A percentile compares a stretch with the other conserved stretches of the same genome.
Conservation (phyloP, 768 basidiomycete species). For the Podaxis carcinomalis region DNA sequence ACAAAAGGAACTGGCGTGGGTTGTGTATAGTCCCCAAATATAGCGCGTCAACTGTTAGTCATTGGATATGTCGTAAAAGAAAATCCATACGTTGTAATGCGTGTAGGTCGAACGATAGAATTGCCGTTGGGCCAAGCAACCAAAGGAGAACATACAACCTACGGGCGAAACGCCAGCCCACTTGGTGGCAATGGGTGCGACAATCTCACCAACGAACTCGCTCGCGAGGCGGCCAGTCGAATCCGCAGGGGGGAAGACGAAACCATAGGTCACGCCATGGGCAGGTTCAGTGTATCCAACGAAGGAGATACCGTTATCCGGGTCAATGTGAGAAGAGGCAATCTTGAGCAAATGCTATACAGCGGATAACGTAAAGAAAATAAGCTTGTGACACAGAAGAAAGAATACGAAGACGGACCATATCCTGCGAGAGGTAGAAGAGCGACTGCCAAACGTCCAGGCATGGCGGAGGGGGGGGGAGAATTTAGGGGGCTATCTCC, state of each 20-base stretch:
- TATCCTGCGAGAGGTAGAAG: not conserved
- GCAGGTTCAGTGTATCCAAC: constrained; percentile 38
- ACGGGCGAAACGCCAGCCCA: constrained; percentile 55
- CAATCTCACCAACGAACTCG: constrained; percentile 65
- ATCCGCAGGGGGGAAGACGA: constrained; percentile 48
- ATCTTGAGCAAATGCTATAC: constrained; percentile 26
- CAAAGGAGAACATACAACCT: constrained; percentile 56
- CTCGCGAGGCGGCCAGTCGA: constrained; percentile 32
- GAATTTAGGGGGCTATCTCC: not conserved
- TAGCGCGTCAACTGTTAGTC: not conserved
- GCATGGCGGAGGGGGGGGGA: not conserved
- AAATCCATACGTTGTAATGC: constrained; percentile 46
- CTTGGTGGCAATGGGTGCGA: constrained; percentile 47
- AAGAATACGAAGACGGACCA: not conserved
- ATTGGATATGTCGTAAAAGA: not conserved
- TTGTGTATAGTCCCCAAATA: constrained; percentile 41
- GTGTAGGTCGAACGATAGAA: constrained; percentile 46
- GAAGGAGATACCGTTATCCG: constrained; percentile 50
- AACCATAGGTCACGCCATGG: constrained; percentile 41
- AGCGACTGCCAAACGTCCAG: not conserved
- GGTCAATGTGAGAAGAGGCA: constrained; percentile 38
- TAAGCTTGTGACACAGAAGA: not conserved
- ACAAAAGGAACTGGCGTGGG: constrained; percentile 34
- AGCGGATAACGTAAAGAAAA: not conserved
- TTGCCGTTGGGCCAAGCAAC: constrained; percentile 61